These are phyloP conservation scores for Sporothrix brunneoviolacea DNA, from an alignment of 2,329 filamentous ascomycete genomes.

Conservation along the genomic window DNA sequence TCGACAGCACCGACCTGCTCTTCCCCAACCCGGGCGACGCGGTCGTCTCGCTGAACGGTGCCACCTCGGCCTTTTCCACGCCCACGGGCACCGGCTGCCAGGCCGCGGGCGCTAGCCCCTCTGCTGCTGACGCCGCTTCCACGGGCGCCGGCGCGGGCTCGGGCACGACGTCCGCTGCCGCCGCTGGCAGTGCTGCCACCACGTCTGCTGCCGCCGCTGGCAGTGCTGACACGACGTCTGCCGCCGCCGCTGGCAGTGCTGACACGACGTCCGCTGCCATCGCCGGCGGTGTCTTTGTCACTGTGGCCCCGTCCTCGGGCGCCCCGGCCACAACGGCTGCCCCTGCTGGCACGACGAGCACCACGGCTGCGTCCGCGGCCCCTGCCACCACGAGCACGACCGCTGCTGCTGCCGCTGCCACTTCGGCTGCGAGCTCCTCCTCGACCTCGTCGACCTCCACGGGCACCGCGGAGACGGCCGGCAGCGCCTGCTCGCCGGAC, in stretches of 20 bases:
- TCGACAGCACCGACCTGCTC: conserved; percentile 48
- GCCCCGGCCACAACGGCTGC: not conserved
- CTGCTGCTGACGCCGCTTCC: conserved; percentile 22
- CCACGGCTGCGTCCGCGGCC: not conserved
- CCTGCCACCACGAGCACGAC: conserved; percentile 14
- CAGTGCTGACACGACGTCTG: conserved; percentile 31
- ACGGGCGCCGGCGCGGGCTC: conserved; percentile 17
- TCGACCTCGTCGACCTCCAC: conserved; percentile 18
- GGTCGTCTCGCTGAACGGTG: conserved; percentile 41
- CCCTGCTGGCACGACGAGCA: not conserved
- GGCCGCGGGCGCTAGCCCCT: conserved; percentile 24
- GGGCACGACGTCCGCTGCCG: conserved; percentile 4
- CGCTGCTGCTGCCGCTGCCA: conserved; percentile 8
- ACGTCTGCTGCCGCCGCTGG: conserved; percentile 26
- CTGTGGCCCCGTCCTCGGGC: not conserved
- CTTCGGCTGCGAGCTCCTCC: conserved; percentile 15
- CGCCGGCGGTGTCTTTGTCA: too few relatives aligned
- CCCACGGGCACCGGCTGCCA: conserved; percentile 23
- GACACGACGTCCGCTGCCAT: too few relatives aligned
- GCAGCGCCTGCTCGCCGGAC: conserved; percentile 40
- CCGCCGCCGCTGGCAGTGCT: conserved; percentile 1
- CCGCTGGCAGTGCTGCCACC: conserved; percentile 18
- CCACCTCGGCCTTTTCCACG: conserved; percentile 28
- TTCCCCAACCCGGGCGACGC: conserved; percentile 62
- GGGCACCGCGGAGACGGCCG: conserved; percentile 29